These are phyloP conservation scores for Aspergillus sclerotioniger DNA, from an alignment of 495 filamentous ascomycete species.

Conservation along the genomic window DNA sequence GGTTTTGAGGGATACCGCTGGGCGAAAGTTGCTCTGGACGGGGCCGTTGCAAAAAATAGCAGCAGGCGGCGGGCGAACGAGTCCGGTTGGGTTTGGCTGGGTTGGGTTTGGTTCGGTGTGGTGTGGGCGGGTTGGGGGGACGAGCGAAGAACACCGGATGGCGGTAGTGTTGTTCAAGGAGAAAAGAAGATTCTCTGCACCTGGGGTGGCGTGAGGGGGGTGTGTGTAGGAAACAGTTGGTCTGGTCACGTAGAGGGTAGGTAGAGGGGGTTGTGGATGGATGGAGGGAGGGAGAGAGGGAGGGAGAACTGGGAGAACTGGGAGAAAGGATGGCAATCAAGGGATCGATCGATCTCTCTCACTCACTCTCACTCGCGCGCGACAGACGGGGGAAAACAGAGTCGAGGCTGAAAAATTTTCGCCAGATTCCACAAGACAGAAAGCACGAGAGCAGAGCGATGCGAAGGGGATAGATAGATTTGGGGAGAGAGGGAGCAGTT, in stretches of 20 bases:
- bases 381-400: slow-evolving; percentile 1
- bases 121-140: too few species aligned
- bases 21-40: slow-evolving; percentile 7
- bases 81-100: neutral
- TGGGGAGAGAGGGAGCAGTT: neutral
- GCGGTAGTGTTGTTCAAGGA: neutral
- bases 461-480: neutral
- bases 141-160: too few species aligned
- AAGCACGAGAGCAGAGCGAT: neutral
- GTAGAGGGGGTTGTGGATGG: slow-evolving; percentile 3
- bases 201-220: too few species aligned
- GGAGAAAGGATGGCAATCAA: slow-evolving; percentile 13
- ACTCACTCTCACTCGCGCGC: slow-evolving; percentile 2
- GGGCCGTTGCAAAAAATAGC: slow-evolving; percentile 10
- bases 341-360: slow-evolving; percentile 9
- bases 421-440: too few species aligned
- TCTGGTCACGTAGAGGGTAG: too few species aligned
- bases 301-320: neutral
- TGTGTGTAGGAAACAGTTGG: too few species aligned
- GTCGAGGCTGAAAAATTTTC: neutral
- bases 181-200: slow-evolving; percentile 10
- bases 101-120: neutral
- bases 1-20: slow-evolving; percentile 6
- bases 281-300: slow-evolving; percentile 4
- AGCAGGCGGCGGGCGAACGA: slow-evolving; percentile 3